Evolutionary conservation across 768 basidiomycete species (phyloP).

Genomic region (Boletus reticulatus): DNA sequence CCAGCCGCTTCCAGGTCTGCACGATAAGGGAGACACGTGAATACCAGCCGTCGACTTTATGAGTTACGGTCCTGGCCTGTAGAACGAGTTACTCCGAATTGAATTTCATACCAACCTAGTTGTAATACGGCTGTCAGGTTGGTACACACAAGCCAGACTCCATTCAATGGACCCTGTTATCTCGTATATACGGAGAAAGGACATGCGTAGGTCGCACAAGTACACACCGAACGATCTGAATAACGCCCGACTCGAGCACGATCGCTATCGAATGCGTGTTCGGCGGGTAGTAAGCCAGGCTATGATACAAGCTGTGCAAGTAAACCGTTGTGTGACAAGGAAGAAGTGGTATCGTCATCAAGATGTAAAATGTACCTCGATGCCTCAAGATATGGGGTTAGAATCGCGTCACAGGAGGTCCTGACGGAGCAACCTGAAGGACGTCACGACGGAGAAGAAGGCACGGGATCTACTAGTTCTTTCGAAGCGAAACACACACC

Average conservation of each 20-base stretch:
- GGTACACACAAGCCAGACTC: constrained; percentile 10
- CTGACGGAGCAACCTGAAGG: constrained; percentile 24
- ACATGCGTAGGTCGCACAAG: constrained; percentile 5
- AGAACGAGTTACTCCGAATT: constrained; percentile 34
- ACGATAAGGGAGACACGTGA: constrained; percentile 17
- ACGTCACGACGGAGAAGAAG: constrained; percentile 34
- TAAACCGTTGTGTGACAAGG: constrained; percentile 8
- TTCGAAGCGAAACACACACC: constrained; percentile 29
- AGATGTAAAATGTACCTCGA: constrained; percentile 31
- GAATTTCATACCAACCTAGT: constrained; percentile 37
- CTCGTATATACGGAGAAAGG: not conserved
- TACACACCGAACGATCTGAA: constrained; percentile 32
- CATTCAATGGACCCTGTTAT: constrained; percentile 23
- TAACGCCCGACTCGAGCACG: constrained; percentile 23
- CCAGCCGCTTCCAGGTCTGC: constrained; percentile 36
- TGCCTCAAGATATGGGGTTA: constrained; percentile 30
- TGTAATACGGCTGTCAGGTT: constrained; percentile 18
- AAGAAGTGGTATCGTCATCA: constrained; percentile 3
- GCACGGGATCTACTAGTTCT: constrained; percentile 20
- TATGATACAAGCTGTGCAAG: constrained; percentile 25
- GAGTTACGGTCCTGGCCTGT: constrained; percentile 25
- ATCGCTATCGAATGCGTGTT: constrained; percentile 23
- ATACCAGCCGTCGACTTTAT: constrained; percentile 19
- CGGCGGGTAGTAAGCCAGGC: constrained; percentile 33
- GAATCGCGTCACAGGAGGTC: constrained; percentile 27